Evolutionary conservation across 2,329 filamentous ascomycete genomes (phyloP).

Genomic region (Botryosphaeria agaves): DNA sequence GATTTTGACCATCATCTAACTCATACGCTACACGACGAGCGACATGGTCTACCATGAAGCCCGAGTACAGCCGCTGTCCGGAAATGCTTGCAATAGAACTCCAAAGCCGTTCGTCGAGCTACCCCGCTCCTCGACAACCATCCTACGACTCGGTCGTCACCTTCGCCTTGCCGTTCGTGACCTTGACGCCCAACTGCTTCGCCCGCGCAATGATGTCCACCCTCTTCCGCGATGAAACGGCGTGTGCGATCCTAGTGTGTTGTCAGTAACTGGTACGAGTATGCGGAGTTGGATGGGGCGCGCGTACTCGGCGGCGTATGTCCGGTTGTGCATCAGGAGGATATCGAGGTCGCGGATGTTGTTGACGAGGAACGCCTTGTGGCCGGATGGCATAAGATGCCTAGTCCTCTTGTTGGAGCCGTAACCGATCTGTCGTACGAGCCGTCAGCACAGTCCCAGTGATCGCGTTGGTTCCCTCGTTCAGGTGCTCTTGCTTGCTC

Average conservation of each 20-base stretch:
- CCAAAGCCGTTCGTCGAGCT: no score
- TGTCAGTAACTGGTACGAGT: slow-evolving; percentile 1
- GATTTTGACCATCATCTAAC: no score
- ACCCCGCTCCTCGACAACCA: slow-evolving; percentile 3
- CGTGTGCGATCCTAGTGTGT: slow-evolving; percentile 69
- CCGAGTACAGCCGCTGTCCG: no score
- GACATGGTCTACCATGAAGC: no score
- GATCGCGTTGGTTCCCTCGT: slow-evolving; percentile 3
- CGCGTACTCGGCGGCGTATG: slow-evolving; percentile 96
- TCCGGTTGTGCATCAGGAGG: slow-evolving; percentile 99
- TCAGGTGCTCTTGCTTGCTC: slow-evolving; percentile 3
- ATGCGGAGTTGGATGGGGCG: slow-evolving; percentile 1
- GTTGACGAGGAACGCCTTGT: slow-evolving; percentile 99
- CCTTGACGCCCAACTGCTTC: slow-evolving; percentile 98
- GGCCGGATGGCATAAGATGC: slow-evolving; percentile 96
- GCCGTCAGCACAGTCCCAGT: slow-evolving; percentile 10
- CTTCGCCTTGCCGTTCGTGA: slow-evolving; percentile 98
- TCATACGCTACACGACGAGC: no score
- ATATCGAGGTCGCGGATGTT: slow-evolving; percentile 93
- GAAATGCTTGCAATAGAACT: no score
- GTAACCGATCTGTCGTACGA: slow-evolving; percentile 66
- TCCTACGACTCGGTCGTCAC: slow-evolving; percentile 75
- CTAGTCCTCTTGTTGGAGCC: slow-evolving; percentile 99
- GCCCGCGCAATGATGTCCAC: slow-evolving; percentile 94
- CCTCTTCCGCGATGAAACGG: slow-evolving; percentile 96